Evolutionary conservation across 768 basidiomycete species (phyloP).

Genomic region (Roridomyces roridus): DNA sequence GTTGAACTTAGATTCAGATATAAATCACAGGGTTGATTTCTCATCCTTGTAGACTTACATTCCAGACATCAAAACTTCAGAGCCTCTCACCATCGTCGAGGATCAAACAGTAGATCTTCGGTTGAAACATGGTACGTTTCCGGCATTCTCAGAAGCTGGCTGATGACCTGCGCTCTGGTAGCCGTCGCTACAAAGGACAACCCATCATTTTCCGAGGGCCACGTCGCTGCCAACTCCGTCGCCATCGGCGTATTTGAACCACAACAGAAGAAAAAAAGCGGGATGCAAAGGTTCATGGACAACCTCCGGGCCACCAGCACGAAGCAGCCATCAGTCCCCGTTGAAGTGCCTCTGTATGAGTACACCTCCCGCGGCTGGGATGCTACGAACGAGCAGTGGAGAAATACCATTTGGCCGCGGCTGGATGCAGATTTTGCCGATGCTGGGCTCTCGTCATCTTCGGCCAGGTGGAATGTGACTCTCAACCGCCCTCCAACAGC

Average conservation of each 20-base stretch:
- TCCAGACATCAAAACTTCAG: slow-evolving; percentile 3
- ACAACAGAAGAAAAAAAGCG: neutral
- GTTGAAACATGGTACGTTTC: neutral
- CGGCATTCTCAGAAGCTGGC: neutral
- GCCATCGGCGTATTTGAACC: slow-evolving; percentile 1
- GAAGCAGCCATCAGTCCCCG: neutral
- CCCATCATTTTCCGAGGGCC: neutral
- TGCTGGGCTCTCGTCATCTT: too few relatives aligned
- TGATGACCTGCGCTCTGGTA: too few relatives aligned
- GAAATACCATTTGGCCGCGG: slow-evolving; percentile 1
- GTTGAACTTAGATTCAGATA: too few relatives aligned
- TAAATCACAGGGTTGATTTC: neutral
- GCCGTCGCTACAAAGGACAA: neutral
- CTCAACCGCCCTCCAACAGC: too few relatives aligned
- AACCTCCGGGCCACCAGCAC: neutral
- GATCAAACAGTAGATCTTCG: neutral
- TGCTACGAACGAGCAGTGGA: neutral
- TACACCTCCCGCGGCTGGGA: slow-evolving; percentile 11
- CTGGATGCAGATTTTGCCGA: neutral
- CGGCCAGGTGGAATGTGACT: too few relatives aligned
- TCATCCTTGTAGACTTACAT: neutral
- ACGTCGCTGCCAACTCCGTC: neutral
- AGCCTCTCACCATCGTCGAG: neutral
- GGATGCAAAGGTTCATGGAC: neutral
- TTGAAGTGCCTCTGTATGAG: slow-evolving; percentile 9